Base-by-base conservation (phyloP, 352 stramenopile species). In the Phytophthora cryptogea region DNA sequence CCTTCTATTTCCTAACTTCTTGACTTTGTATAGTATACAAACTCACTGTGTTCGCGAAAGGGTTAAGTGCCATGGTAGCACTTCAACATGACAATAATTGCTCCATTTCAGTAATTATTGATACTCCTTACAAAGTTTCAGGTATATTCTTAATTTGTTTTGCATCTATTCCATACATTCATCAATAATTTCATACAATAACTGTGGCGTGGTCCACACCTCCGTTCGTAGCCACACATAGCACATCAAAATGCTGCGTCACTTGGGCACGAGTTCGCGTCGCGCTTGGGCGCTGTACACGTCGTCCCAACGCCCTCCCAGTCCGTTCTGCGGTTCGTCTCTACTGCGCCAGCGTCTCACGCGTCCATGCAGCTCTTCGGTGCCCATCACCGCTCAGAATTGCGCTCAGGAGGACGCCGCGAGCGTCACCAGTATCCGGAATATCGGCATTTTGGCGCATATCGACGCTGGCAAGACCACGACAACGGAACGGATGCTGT, bases 401-500 rank as follows among this genome's bases (percentile, higher is more conserved):
- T 56, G 5, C 35, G 37, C 23, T 26, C 63, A 66, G 54, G 54
- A 65, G 36, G 52, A 65, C 16, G 55, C 41, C 35, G 57, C 50
- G 27, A 54, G 42, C 45, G 45, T 76, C 9, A 54, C 56, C 10
- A 32, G 6, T 42, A 86, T 96, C 76, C 90, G 97, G 54, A 99
- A 99, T 80, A 99, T 99, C 70, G 96, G 97, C 60, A 99, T 99
- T 71, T 94, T 99, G 74, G 97, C 97, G 26, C 97, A 99, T 79
- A 99, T 99, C 63, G 97, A 99, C 75, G 96, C 96, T 7, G 97
- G 97, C 14, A 99, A 99, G 82, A 99, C 97, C 8, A 99, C 97
- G 26, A 99, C 95, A 10, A 99, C 96, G 14, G 97, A 99, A 76
- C 89, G 96, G 60, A 99, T 99, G 80, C 87, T 99, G 13, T 99